phyloP scores from a whole-genome alignment of 2,329 filamentous ascomycete species.

The Ampelomyces quisqualis region DNA sequence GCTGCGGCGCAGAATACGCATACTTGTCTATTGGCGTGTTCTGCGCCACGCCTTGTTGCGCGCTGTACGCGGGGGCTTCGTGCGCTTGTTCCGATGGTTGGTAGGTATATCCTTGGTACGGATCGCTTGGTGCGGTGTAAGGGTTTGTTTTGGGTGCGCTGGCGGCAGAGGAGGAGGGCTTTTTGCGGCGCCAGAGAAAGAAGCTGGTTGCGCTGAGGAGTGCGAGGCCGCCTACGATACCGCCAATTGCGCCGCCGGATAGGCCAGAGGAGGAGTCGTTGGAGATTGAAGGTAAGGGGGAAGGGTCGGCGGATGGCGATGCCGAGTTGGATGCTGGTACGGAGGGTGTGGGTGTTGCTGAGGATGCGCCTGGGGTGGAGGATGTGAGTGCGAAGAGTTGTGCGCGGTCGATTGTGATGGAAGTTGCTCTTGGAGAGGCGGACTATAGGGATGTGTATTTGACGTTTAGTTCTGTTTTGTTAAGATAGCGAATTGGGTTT shows the following conservation, averaged over 20 bases:
- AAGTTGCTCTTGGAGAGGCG: constrained; percentile 12
- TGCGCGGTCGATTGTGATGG: constrained; percentile 10
- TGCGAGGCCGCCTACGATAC: constrained; percentile 20
- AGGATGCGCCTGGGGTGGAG: constrained; percentile 1
- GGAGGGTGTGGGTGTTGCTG: constrained; percentile 1
- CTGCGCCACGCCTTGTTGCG: constrained; percentile 2
- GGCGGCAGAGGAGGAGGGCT: not conserved
- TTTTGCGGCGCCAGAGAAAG: constrained; percentile 12
- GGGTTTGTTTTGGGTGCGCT: not conserved
- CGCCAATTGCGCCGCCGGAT: constrained; percentile 24
- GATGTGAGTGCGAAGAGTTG: constrained; percentile 6
- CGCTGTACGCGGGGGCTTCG: not conserved
- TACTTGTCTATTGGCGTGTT: constrained; percentile 1
- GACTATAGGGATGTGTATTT: constrained; percentile 22
- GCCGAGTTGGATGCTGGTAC: not conserved
- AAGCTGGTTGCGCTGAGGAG: constrained; percentile 16
- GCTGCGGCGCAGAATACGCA: not conserved
- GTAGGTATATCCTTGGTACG: constrained; percentile 4
- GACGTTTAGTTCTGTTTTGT: constrained; percentile 13
- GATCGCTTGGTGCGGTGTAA: constrained; percentile 1
- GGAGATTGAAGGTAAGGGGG: not conserved
- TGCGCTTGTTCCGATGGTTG: not conserved
- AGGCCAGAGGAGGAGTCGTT: not conserved
- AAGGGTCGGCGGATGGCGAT: not conserved
- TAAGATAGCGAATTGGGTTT: constrained; percentile 16